phyloP scores from a whole-genome alignment of 1,284 basidiomycete species.

The Erythrobasidium hasegawianum region DNA sequence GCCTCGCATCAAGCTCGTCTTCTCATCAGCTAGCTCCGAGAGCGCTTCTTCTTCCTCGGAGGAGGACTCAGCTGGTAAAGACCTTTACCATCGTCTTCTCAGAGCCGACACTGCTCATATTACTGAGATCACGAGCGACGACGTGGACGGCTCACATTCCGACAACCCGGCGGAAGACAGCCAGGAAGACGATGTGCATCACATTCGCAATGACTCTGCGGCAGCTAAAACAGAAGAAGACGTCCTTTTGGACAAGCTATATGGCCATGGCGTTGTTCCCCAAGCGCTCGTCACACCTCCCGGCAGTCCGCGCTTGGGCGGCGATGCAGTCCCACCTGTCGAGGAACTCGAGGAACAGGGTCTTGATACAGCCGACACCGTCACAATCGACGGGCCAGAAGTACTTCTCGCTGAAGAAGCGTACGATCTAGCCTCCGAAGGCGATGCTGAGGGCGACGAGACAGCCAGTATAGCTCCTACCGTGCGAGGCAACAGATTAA shows the following conservation, averaged over 20 bases:
- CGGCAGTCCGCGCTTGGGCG: neutral
- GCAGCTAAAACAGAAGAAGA: conserved; percentile 3
- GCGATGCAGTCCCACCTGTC: neutral
- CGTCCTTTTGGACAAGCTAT: conserved; percentile 9
- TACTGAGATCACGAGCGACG: conserved; percentile 2
- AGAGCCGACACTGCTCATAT: conserved; percentile 11
- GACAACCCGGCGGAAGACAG: neutral
- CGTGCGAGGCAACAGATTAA: neutral
- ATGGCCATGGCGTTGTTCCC: conserved; percentile 15
- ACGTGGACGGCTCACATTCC: neutral
- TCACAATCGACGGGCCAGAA: conserved; percentile 14
- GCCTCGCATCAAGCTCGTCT: conserved; percentile 49
- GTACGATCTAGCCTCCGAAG: conserved; percentile 2
- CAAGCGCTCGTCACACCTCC: conserved; percentile 14
- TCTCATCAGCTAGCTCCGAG: conserved; percentile 38
- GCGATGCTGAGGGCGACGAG: conserved; percentile 15
- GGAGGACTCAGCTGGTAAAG: conserved; percentile 1
- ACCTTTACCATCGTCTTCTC: conserved; percentile 14
- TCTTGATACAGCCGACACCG: neutral
- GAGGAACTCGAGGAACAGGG: neutral
- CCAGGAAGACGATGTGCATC: neutral
- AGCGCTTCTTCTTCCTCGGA: conserved; percentile 27
- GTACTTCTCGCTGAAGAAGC: conserved; percentile 9
- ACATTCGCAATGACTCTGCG: neutral
- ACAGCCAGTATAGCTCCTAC: neutral